Conservation (phyloP, 495 filamentous ascomycete species). For the Niebla homalea region DNA sequence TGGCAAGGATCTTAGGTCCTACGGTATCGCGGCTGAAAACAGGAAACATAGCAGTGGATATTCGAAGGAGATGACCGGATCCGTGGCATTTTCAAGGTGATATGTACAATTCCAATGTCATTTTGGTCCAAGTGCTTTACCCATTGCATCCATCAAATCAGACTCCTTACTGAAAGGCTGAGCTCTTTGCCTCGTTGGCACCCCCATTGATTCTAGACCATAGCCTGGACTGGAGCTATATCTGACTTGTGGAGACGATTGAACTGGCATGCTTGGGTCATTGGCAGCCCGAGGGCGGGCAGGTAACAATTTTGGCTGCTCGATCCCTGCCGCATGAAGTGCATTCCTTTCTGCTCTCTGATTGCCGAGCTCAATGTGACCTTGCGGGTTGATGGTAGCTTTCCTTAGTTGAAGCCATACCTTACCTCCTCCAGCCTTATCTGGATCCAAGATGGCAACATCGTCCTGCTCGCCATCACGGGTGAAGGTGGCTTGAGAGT, state of each 20-base stretch:
- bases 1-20: too few species aligned
- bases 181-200: not conserved
- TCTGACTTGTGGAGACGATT: not conserved
- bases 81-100: too few species aligned
- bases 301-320: not conserved
- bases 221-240: not conserved
- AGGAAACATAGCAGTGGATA: too few species aligned
- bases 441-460: slow-evolving; percentile 40
- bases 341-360: slow-evolving; percentile 30
- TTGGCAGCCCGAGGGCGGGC: not conserved
- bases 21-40: too few species aligned
- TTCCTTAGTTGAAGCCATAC: slow-evolving; percentile 43
- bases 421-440: slow-evolving; percentile 52
- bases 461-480: slow-evolving; percentile 15
- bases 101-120: too few species aligned
- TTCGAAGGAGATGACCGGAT: too few species aligned
- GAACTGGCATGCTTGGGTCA: not conserved
- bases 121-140: not conserved
- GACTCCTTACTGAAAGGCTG: not conserved
- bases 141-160: not conserved
- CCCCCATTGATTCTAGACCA: slow-evolving; percentile 8
- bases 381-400: slow-evolving; percentile 46
- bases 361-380: slow-evolving; percentile 40
- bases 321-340: slow-evolving; percentile 25
- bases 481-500: slow-evolving; percentile 16